Conservation (phyloP, 768 basidiomycete species). For the Tylopilus plumbeoviolaceoides region DNA sequence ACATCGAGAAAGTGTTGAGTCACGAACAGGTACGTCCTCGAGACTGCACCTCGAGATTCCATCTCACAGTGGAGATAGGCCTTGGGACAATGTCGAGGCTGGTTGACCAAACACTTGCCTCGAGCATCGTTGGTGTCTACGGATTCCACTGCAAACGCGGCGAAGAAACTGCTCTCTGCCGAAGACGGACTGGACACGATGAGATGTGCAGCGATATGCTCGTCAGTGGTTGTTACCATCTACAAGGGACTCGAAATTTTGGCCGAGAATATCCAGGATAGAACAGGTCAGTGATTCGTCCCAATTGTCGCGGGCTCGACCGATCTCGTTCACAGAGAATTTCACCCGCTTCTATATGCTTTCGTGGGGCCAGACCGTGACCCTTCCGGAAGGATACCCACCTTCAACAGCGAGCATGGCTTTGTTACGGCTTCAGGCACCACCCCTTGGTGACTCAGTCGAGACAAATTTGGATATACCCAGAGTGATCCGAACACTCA, state of each 20-base stretch:
- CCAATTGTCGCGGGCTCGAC: background rate
- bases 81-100: slow-evolving; percentile 71
- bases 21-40: slow-evolving; percentile 65
- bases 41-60: background rate
- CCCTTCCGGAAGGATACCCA: slow-evolving; percentile 26
- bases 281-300: slow-evolving; percentile 14
- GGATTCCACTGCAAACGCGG: slow-evolving; percentile 74
- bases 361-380: slow-evolving; percentile 32
- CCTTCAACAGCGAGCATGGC: slow-evolving; percentile 27
- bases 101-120: slow-evolving; percentile 53
- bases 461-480: slow-evolving; percentile 11
- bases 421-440: slow-evolving; percentile 35
- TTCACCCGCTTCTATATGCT: slow-evolving; percentile 68
- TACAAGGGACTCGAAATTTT: slow-evolving; percentile 63
- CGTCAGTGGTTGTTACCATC: slow-evolving; percentile 54
- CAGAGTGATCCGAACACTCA: slow-evolving; percentile 34
- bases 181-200: slow-evolving; percentile 37
- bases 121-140: slow-evolving; percentile 48
- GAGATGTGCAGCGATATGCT: slow-evolving; percentile 71
- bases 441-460: background rate
- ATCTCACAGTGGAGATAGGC: slow-evolving; percentile 43
- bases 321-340: slow-evolving; percentile 43
- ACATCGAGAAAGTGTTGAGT: slow-evolving; percentile 61
- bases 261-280: slow-evolving; percentile 60
- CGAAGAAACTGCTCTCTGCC: slow-evolving; percentile 36